A percentile compares a stretch with the other conserved stretches of the same genome.
Evolutionary conservation across 495 filamentous ascomycete genomes (phyloP).

Genomic region (Cercophora newfieldiana): DNA sequence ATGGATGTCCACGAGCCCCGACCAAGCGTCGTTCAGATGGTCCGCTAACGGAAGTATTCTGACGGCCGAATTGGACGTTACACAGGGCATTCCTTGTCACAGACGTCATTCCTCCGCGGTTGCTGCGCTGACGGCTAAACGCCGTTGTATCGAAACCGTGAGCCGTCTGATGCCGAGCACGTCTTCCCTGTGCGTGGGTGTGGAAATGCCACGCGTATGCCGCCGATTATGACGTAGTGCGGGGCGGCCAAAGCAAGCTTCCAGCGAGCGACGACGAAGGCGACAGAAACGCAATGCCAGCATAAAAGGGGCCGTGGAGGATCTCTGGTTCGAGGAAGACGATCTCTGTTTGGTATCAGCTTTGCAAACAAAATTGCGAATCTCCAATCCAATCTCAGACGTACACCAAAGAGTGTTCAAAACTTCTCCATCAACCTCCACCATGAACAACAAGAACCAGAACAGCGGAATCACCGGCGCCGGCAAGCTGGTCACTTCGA

Average conservation of each 20-base stretch:
- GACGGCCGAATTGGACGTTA: too few relatives aligned
- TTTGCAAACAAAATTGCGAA: background rate
- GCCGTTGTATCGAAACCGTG: background rate
- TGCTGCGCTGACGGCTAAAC: background rate
- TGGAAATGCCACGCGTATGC: background rate
- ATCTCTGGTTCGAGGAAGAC: background rate
- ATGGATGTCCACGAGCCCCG: too few relatives aligned
- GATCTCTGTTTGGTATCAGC: background rate
- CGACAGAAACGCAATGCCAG: background rate
- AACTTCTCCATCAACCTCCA: conserved; percentile 3
- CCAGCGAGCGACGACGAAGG: background rate
- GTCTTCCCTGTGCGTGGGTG: background rate
- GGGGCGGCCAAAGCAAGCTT: conserved; percentile 2
- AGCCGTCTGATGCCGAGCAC: background rate
- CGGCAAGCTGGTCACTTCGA: conserved; percentile 62
- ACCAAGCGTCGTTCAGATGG: too few relatives aligned
- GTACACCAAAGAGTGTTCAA: background rate
- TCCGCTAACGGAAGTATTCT: too few relatives aligned
- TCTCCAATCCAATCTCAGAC: background rate
- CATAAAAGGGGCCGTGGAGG: background rate
- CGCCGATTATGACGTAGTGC: conserved; percentile 4
- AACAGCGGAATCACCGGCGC: conserved; percentile 64
- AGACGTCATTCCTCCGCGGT: conserved; percentile 1
- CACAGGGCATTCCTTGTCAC: background rate
- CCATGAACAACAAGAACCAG: conserved; percentile 41